phyloP scores from a whole-genome alignment of 2,329 filamentous ascomycete genomes.

The Colletotrichum lentis region DNA sequence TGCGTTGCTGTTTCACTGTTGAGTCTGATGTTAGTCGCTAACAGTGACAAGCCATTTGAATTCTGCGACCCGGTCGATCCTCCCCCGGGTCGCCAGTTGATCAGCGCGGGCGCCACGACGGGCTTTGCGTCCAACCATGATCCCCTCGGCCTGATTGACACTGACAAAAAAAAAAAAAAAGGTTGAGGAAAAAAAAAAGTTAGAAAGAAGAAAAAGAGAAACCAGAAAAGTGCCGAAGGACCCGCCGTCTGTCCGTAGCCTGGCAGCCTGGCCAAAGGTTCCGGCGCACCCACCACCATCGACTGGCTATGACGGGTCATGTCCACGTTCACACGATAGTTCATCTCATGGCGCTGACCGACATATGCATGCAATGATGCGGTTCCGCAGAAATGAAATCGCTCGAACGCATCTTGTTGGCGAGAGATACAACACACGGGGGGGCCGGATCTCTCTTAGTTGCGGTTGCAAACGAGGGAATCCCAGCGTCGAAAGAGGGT shows the following conservation, averaged over 20 bases:
- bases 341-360: conserved; percentile 26
- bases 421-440: neutral
- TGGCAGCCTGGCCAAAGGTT: neutral
- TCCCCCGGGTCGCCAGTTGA: conserved; percentile 6
- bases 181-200: neutral
- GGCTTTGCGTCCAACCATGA: conserved; percentile 6
- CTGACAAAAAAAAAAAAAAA: neutral
- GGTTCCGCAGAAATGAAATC: conserved; percentile 14
- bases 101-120: conserved; percentile 7
- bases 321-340: conserved; percentile 12
- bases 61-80: conserved; percentile 31
- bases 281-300: neutral
- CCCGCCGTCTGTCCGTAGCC: conserved; percentile 9
- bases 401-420: conserved; percentile 22
- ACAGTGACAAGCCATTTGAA: conserved; percentile 20
- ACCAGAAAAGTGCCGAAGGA: conserved; percentile 9
- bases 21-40: conserved; percentile 30
- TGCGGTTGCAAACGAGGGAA: conserved; percentile 14
- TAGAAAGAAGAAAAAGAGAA: no score
- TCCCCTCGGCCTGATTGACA: neutral
- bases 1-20: conserved; percentile 36
- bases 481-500: neutral
- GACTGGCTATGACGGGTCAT: neutral
- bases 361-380: conserved; percentile 20
- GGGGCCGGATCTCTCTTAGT: neutral